phyloP scores from a whole-genome alignment of 2,329 filamentous ascomycete genomes.

The Cytospora piceicola region DNA sequence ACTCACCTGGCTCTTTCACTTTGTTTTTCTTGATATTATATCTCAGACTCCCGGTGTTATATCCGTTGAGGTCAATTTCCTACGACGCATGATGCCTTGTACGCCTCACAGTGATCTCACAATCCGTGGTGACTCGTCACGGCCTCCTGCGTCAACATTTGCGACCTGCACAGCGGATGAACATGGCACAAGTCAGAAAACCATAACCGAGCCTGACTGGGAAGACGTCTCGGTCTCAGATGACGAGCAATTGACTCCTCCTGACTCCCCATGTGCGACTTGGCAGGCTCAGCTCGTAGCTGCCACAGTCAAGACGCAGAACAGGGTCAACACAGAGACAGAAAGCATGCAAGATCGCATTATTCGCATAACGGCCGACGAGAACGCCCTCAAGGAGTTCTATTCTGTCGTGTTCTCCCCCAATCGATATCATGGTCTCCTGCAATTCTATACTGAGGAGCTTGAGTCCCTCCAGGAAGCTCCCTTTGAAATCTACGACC shows the following conservation, averaged over 20 bases:
- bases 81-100: not conserved
- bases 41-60: not conserved
- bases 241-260: slow-evolving; percentile 12
- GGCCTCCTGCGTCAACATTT: not conserved
- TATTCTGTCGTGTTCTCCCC: slow-evolving; percentile 54
- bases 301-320: slow-evolving; percentile 1
- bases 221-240: slow-evolving; percentile 7
- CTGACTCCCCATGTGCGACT: slow-evolving; percentile 3
- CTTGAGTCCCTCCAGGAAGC: slow-evolving; percentile 42
- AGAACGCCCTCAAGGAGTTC: slow-evolving; percentile 51
- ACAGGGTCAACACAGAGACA: slow-evolving; percentile 28
- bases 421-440: slow-evolving; percentile 44
- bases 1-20: no score
- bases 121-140: not conserved
- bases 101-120: not conserved
- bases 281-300: slow-evolving; percentile 16
- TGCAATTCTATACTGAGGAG: slow-evolving; percentile 47
- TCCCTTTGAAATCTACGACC: slow-evolving; percentile 43
- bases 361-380: slow-evolving; percentile 48
- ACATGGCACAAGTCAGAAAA: not conserved
- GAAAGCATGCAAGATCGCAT: slow-evolving; percentile 48
- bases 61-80: not conserved
- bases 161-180: not conserved
- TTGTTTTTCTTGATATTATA: not conserved
- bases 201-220: slow-evolving; percentile 1